phyloP scores from a whole-genome alignment of 805 yeast species.

The Kluyveromyces nonfermentans region DNA sequence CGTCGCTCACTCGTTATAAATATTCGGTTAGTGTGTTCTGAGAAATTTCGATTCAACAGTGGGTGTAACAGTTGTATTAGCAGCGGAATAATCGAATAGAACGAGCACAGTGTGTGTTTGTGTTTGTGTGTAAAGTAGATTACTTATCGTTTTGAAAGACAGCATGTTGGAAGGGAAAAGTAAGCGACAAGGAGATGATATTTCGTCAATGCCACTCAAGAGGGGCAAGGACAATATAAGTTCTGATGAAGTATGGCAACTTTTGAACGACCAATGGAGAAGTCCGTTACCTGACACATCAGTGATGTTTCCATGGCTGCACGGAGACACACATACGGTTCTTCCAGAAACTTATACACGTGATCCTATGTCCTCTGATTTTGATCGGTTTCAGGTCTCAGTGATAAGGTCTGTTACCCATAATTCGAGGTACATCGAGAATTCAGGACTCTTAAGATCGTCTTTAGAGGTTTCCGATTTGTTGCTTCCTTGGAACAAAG shows the following conservation, averaged over 20 bases:
- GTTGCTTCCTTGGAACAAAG: constrained; percentile 34
- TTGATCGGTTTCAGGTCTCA: constrained; percentile 18
- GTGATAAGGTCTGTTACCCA: constrained; percentile 24
- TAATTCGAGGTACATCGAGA: constrained; percentile 10
- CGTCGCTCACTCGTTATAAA: too few relatives aligned
- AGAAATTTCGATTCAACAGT: too few relatives aligned
- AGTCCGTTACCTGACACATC: constrained; percentile 49
- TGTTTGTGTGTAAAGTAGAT: too few relatives aligned
- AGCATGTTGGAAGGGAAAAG: background rate
- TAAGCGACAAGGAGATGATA: constrained; percentile 1
- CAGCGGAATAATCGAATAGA: too few relatives aligned
- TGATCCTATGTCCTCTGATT: constrained; percentile 15
- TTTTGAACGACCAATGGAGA: constrained; percentile 8
- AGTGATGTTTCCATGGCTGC: constrained; percentile 82
- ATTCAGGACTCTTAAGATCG: constrained; percentile 43
- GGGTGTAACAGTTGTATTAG: too few relatives aligned
- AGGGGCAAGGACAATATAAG: background rate
- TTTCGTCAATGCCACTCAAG: background rate
- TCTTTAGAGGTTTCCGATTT: constrained; percentile 47
- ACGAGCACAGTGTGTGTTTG: too few relatives aligned
- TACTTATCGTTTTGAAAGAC: background rate
- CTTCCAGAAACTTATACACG: constrained; percentile 15
- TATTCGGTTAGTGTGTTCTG: too few relatives aligned
- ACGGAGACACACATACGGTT: constrained; percentile 48
- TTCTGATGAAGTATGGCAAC: constrained; percentile 8